phyloP scores from a whole-genome alignment of 1,284 basidiomycete genomes.

The Rhizopogon parksii region DNA sequence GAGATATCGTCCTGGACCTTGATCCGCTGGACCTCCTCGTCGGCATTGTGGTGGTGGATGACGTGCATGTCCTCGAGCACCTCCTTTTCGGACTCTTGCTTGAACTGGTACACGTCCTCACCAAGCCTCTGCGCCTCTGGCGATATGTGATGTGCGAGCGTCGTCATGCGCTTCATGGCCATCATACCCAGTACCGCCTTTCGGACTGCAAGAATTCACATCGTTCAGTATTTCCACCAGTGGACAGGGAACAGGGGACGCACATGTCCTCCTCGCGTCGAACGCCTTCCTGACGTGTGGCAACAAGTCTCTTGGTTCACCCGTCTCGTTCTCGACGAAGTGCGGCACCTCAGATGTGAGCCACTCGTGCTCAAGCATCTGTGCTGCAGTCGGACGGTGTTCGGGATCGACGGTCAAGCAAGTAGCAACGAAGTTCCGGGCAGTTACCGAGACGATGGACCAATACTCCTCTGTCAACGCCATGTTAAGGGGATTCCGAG shows the following conservation, averaged over 20 bases:
- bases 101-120: slow-evolving; percentile 62
- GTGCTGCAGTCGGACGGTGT: slow-evolving; percentile 68
- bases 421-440: slow-evolving; percentile 71
- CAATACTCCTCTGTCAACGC: slow-evolving; percentile 65
- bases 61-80: slow-evolving; percentile 36
- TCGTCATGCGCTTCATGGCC: slow-evolving; percentile 74
- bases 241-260: slow-evolving; percentile 26
- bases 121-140: slow-evolving; percentile 48
- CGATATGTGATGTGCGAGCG: slow-evolving; percentile 36
- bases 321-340: slow-evolving; percentile 64
- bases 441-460: slow-evolving; percentile 75
- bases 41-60: slow-evolving; percentile 41
- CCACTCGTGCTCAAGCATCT: slow-evolving; percentile 55
- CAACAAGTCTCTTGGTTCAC: slow-evolving; percentile 72
- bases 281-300: slow-evolving; percentile 86
- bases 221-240: neutral
- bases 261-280: slow-evolving; percentile 82
- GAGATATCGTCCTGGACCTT: slow-evolving; percentile 27
- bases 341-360: slow-evolving; percentile 60
- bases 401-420: slow-evolving; percentile 83
- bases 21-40: slow-evolving; percentile 13
- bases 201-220: slow-evolving; percentile 49
- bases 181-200: slow-evolving; percentile 83
- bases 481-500: neutral
- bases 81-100: slow-evolving; percentile 73